Conservation (phyloP, 352 stramenopile species). For the Hyaloperonospora brassicae region DNA sequence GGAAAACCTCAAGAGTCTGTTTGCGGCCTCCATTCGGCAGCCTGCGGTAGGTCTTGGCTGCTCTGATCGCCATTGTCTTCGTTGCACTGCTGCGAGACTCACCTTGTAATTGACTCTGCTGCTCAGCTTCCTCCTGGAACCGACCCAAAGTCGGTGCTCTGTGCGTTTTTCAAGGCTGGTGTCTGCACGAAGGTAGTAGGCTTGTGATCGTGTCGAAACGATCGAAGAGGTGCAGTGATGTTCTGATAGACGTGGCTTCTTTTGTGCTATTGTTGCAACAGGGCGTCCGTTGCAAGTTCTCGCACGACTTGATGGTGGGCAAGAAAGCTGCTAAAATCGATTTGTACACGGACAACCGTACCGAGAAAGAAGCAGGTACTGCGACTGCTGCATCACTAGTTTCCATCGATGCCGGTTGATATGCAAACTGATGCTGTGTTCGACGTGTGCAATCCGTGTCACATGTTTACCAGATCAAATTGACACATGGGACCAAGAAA, state of each 20-base stretch:
- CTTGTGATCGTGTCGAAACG: background rate
- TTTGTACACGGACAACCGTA: slow-evolving; percentile 78
- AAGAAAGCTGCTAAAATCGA: slow-evolving; percentile 87
- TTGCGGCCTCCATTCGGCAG: slow-evolving; percentile 81
- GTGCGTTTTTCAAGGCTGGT: slow-evolving; percentile 85
- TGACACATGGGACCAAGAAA: slow-evolving; percentile 82
- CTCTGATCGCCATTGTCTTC: background rate
- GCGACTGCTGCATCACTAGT: background rate
- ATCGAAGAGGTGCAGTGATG: background rate
- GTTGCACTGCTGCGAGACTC: background rate
- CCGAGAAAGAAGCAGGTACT: slow-evolving; percentile 49
- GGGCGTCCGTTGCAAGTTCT: slow-evolving; percentile 85
- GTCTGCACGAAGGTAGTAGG: slow-evolving; percentile 70
- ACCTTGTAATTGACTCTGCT: slow-evolving; percentile 6
- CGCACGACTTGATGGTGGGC: slow-evolving; percentile 81
- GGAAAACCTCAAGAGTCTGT: slow-evolving; percentile 78
- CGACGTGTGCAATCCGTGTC: background rate
- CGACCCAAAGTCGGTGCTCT: slow-evolving; percentile 85
- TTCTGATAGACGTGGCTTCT: slow-evolving; percentile 1
- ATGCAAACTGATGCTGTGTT: background rate
- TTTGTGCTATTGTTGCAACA: slow-evolving; percentile 15
- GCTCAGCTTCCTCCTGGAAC: slow-evolving; percentile 74
- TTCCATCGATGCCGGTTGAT: background rate
- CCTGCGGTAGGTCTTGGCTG: slow-evolving; percentile 41
- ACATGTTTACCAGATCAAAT: slow-evolving; percentile 49